Evolutionary conservation across 2,329 filamentous ascomycete species (phyloP).

Genomic region (Cryphonectria nitschkei): DNA sequence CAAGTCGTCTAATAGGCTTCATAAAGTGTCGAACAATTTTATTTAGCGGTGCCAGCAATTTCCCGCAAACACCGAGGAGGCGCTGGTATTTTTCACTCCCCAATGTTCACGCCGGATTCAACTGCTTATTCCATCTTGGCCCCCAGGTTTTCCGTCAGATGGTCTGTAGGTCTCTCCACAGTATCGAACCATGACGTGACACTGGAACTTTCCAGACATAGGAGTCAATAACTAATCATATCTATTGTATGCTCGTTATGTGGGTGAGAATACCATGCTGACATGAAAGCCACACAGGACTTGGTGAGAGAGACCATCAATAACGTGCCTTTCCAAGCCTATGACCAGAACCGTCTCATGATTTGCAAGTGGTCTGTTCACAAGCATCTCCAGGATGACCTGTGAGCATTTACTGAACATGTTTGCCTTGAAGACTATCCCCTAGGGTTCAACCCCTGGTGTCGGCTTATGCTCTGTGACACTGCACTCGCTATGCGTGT

Average conservation of each 20-base stretch:
- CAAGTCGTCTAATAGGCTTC: neutral
- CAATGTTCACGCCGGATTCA: neutral
- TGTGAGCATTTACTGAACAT: neutral
- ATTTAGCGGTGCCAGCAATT: neutral
- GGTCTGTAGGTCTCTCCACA: neutral
- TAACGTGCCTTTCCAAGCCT: neutral
- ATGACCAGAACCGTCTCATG: neutral
- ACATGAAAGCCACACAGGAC: neutral
- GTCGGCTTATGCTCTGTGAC: neutral
- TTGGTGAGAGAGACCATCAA: neutral
- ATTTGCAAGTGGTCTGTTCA: neutral
- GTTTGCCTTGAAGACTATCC: neutral
- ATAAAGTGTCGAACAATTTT: neutral
- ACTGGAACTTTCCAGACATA: too few relatives aligned
- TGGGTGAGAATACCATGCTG: neutral
- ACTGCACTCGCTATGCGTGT: neutral
- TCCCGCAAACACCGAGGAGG: too few relatives aligned
- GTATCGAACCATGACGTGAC: too few relatives aligned
- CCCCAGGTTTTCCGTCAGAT: neutral
- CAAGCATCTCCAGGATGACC: neutral
- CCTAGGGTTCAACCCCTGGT: neutral
- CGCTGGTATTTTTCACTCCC: too few relatives aligned
- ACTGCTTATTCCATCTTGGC: neutral
- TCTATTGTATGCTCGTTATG: neutral
- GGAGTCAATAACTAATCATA: neutral